Evolutionary conservation across 352 stramenopile species (phyloP).

Genomic region (Globisporangium iwayamae): DNA sequence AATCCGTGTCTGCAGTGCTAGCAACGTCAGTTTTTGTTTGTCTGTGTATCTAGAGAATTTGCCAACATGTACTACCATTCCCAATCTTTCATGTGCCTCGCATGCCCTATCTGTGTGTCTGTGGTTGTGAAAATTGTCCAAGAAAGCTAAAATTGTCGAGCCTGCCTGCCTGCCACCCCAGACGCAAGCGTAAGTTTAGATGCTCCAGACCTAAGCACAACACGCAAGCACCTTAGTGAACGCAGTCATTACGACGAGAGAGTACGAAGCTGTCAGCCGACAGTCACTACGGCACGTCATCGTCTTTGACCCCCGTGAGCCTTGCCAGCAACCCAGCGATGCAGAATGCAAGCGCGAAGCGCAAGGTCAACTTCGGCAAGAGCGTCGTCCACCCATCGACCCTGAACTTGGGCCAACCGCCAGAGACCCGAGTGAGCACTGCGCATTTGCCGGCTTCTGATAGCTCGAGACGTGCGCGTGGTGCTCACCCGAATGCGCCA

Average conservation of each 20-base stretch:
- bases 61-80: neutral
- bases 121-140: too few relatives aligned
- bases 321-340: conserved; percentile 1
- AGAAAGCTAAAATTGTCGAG: too few relatives aligned
- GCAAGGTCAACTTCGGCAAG: conserved; percentile 26
- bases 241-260: too few relatives aligned
- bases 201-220: too few relatives aligned
- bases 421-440: neutral
- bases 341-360: conserved; percentile 25
- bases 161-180: too few relatives aligned
- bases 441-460: neutral
- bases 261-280: too few relatives aligned
- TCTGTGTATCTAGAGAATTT: neutral
- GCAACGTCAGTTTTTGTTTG: neutral
- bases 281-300: too few relatives aligned
- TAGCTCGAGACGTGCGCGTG: neutral
- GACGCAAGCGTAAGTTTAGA: too few relatives aligned
- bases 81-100: too few relatives aligned
- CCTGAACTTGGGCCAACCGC: conserved; percentile 15
- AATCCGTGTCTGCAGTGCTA: neutral
- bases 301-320: too few relatives aligned
- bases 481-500: conserved; percentile 25
- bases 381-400: conserved; percentile 22
- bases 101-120: too few relatives aligned
- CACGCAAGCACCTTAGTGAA: too few relatives aligned